Percentiles rank a stretch among this genome's conserved stretches.
phyloP scores from a whole-genome alignment of 225 moss, liverwort and hornwort species.

The Asterella californica region DNA sequence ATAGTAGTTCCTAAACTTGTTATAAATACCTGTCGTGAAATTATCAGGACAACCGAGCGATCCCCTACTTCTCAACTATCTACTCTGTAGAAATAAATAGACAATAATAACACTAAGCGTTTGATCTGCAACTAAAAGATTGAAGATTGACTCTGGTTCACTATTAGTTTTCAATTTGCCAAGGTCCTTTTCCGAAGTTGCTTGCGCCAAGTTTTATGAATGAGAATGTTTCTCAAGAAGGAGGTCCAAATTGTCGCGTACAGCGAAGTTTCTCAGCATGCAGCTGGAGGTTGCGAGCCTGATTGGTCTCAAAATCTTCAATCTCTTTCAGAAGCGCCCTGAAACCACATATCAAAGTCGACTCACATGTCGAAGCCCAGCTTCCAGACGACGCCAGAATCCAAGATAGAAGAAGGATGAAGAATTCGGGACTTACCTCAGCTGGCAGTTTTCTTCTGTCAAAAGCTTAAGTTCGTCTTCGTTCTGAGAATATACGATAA shows the following conservation, averaged over 20 bases:
- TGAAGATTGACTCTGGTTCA: no score
- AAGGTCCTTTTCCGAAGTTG: no score
- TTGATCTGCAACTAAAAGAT: no score
- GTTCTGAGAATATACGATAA: slow-evolving; percentile 40
- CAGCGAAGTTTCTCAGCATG: slow-evolving; percentile 72
- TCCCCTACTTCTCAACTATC: no score
- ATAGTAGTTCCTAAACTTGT: no score
- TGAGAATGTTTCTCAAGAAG: no score
- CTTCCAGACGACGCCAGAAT: not conserved
- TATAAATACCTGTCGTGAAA: no score
- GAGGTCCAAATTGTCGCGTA: slow-evolving; percentile 15
- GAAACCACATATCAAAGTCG: not conserved
- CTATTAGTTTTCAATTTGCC: no score
- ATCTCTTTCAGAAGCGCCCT: slow-evolving; percentile 60
- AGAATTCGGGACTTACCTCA: slow-evolving; percentile 31
- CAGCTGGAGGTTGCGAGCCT: slow-evolving; percentile 58
- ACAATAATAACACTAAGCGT: no score
- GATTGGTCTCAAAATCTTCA: slow-evolving; percentile 68
- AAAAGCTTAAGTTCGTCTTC: slow-evolving; percentile 61
- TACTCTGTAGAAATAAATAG: no score
- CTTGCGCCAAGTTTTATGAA: no score
- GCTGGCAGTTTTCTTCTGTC: slow-evolving; percentile 54
- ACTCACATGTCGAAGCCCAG: not conserved
- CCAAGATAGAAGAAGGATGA: not conserved
- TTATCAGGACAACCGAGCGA: no score